phyloP scores from a whole-genome alignment of 495 filamentous ascomycete species.

The Penicillium angulare region DNA sequence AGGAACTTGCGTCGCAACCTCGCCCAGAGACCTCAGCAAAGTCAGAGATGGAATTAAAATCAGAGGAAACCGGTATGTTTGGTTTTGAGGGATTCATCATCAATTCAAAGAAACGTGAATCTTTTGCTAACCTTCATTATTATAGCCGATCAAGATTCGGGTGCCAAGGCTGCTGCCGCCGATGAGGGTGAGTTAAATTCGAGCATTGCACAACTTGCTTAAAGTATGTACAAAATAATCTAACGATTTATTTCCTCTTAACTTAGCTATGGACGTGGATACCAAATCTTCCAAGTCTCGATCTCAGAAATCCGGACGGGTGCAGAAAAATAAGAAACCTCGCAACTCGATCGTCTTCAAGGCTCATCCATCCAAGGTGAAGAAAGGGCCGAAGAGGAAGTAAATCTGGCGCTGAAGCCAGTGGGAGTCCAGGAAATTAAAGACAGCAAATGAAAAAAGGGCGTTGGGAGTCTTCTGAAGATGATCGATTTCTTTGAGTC shows the following conservation, averaged over 20 bases:
- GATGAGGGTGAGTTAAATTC: constrained; percentile 25
- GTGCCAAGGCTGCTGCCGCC: constrained; percentile 14
- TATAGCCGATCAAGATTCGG: constrained; percentile 17
- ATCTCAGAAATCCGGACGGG: constrained; percentile 28
- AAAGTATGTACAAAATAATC: neutral
- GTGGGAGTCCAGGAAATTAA: too few species aligned
- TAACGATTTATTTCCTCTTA: neutral
- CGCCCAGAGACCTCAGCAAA: constrained; percentile 34
- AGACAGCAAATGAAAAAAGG: neutral
- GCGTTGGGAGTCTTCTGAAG: constrained; percentile 16
- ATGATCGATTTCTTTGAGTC: neutral
- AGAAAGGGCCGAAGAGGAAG: constrained; percentile 32
- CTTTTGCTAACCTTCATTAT: neutral
- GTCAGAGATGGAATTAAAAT: constrained; percentile 15
- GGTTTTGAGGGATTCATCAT: neutral
- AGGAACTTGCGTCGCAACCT: constrained; percentile 69
- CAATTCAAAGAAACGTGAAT: neutral
- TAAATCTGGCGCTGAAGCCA: constrained; percentile 19
- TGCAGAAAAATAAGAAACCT: constrained; percentile 43
- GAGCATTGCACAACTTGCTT: neutral
- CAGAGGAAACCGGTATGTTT: constrained; percentile 30
- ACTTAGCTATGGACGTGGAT: constrained; percentile 41
- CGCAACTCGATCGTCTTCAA: constrained; percentile 46
- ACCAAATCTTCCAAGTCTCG: constrained; percentile 21
- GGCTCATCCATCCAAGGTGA: constrained; percentile 25